Percentiles rank a stretch among this genome's conserved stretches.
Evolutionary conservation across 176 grass and related monocot genomes (phyloP).

Genomic region (Aegilops tauschii): DNA sequence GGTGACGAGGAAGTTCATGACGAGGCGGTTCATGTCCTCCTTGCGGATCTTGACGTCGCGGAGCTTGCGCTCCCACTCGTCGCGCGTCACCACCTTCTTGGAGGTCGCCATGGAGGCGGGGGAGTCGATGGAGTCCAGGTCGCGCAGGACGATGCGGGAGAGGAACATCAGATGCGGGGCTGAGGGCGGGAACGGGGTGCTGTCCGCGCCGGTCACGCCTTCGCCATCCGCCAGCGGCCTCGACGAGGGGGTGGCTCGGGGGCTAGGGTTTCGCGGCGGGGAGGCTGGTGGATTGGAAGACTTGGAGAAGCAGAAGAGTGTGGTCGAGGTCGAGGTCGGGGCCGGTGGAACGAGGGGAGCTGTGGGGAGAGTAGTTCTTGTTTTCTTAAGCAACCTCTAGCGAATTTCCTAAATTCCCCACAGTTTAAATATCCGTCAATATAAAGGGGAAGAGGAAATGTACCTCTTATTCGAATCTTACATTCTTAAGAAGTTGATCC

Average conservation of each 20-base stretch:
- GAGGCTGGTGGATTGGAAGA: conserved; percentile 15
- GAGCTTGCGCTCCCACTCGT: conserved; percentile 96
- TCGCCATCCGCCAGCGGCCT: conserved; percentile 28
- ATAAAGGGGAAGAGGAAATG: no score
- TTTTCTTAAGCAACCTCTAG: neutral
- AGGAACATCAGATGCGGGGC: conserved; percentile 65
- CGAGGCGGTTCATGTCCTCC: conserved; percentile 89
- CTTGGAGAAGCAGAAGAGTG: conserved; percentile 13
- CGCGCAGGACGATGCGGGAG: conserved; percentile 55
- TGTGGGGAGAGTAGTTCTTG: neutral
- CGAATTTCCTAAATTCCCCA: neutral
- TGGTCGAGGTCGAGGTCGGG: neutral
- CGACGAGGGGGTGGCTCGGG: neutral
- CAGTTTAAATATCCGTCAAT: no score
- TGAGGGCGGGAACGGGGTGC: neutral
- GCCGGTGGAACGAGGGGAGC: neutral
- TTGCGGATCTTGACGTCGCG: conserved; percentile 92
- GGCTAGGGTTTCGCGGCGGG: conserved; percentile 43
- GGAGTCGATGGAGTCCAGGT: conserved; percentile 48
- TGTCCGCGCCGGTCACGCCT: conserved; percentile 21
- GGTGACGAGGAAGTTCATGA: conserved; percentile 95
- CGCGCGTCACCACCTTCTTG: conserved; percentile 83
- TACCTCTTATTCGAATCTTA: no score
- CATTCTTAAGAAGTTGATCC: no score
- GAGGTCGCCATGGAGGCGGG: conserved; percentile 54